Evolutionary conservation across 2,329 filamentous ascomycete genomes (phyloP), one percentile per base, ranked within the genome.

Genomic region (Sporothrix curviconia): DNA sequence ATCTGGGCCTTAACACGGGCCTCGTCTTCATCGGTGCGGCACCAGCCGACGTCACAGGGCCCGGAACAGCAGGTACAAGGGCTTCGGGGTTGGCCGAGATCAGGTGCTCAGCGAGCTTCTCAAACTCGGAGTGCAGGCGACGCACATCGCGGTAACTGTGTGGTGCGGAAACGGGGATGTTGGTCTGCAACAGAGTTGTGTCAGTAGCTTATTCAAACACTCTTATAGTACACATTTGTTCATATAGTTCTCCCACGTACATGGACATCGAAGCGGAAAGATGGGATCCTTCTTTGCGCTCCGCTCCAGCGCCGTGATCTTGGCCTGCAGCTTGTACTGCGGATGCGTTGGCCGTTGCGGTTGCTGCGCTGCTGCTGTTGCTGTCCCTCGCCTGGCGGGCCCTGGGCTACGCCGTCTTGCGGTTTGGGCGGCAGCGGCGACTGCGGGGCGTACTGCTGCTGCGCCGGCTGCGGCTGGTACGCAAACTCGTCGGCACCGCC

Each of bases 141-240:
- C 94, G 89, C 64, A 99, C 91, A 72, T 99, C 94, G 68, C 94
- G 91, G 75, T 96, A 99, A n/a, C 71, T 99, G 94, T 5, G 94
- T 99, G 0, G 94, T 99, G 66, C 94, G 85, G 73, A 96, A 99
- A 65, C 92, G 92, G 92, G 92, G n/a, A 99, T 87, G 73, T 99
- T 99, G 63, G 94, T 99, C 94, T 99, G 58, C 4, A 7, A 37
- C n/a, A n/a, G n/a, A 19, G 7, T 34, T 2, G 3, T 28, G 15
- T 49, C 28, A 49, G 44, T 49, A 36, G 17, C 19, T 11, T 22
- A 5, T 17, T n/a, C 40, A 7, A 15, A 17, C 17, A 22, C 17
- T 3, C 5, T 19, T 42, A 39, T 47, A 37, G n/a, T n/a, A n/a
- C n/a, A n/a, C n/a, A n/a, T n/a, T n/a, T n/a, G n/a, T n/a, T n/a